phyloP scores from a whole-genome alignment of 768 basidiomycete genomes.

The Mycena amicta region DNA sequence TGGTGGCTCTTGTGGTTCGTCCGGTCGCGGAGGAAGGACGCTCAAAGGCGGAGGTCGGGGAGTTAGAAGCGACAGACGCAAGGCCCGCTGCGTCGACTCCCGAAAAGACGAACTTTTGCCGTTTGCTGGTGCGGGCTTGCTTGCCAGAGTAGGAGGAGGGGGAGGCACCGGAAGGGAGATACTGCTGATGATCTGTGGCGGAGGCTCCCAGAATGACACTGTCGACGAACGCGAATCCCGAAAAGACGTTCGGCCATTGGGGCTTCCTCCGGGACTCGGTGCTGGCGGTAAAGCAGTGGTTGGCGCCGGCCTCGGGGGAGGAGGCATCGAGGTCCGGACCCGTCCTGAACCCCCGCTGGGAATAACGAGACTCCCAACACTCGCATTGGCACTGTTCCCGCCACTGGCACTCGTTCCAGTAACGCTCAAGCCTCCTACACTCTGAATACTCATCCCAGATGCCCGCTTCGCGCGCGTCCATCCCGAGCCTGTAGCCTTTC shows the following conservation, averaged over 20 bases:
- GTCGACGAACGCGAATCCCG: slow-evolving; percentile 9
- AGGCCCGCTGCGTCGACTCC: slow-evolving; percentile 57
- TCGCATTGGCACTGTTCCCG: slow-evolving; percentile 7
- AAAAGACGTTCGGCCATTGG: slow-evolving; percentile 9
- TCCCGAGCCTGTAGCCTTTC: background rate
- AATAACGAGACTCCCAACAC: slow-evolving; percentile 16
- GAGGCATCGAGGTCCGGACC: slow-evolving; percentile 64
- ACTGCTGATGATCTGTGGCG: too few relatives aligned
- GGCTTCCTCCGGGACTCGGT: slow-evolving; percentile 26
- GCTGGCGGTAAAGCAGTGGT: slow-evolving; percentile 71
- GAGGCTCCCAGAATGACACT: slow-evolving; percentile 14
- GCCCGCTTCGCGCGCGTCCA: background rate
- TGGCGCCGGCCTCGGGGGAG: slow-evolving; percentile 75
- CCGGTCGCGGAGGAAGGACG: slow-evolving; percentile 67
- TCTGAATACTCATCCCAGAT: background rate
- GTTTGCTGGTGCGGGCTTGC: too few relatives aligned
- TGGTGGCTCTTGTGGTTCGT: slow-evolving; percentile 46
- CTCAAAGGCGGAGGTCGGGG: slow-evolving; percentile 67
- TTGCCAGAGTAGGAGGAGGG: too few relatives aligned
- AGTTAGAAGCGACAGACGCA: slow-evolving; percentile 60
- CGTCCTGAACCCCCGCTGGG: slow-evolving; percentile 23
- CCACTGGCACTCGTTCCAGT: background rate
- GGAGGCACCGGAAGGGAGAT: too few relatives aligned
- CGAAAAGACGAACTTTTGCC: slow-evolving; percentile 52
- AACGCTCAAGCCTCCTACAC: too few relatives aligned